Base-by-base conservation (phyloP, 108 stramenopile genomes). In the Skeletonema costatum region DNA sequence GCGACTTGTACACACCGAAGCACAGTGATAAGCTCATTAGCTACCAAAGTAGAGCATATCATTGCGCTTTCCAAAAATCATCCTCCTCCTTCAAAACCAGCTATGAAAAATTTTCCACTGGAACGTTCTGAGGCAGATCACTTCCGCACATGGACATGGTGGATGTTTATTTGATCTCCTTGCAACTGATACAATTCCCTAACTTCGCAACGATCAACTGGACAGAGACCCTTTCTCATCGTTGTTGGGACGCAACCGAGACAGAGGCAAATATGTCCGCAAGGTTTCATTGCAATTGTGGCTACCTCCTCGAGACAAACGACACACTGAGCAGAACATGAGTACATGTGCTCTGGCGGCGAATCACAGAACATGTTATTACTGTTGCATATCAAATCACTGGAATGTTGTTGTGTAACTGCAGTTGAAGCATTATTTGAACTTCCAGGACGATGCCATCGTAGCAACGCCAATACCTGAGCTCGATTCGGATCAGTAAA, bases 191-290 rank as follows among this genome's bases (percentile, higher is more conserved):
- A 79, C 50, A 79, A 51, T n/a, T 71, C 71, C 32, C 14, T 42
- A 10, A 81, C 63, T 21, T 70, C 75, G 66, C 80, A 81, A 32
- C 80, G 68, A 81, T 70, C 80, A 16, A 81, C 74, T 32, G 80
- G 80, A 39, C 80, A 81, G 1, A 41, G 42, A 16, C 80, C 80
- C 36, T 30, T 63, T 35, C 35, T 41, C 62, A 64, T 60, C 0
- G 48, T 67, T 29, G 46, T 71, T 16, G 59, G 36, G 25, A 76
- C 60, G 17, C 80, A 81, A 44, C 17, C 9, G 3, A 65, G 56
- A 50, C 80, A 81, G 6, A 81, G 44, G 41, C 80, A 81, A 9
- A 81, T 36, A 65, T 81, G 80, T 11, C 80, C 80, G 53, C 80
- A 81, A 17, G 80, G 80, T 21, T 76, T 64, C 62, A 81, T 36